phyloP scores from a whole-genome alignment of 1,284 basidiomycete genomes.

The Hemileia vastatrix region DNA sequence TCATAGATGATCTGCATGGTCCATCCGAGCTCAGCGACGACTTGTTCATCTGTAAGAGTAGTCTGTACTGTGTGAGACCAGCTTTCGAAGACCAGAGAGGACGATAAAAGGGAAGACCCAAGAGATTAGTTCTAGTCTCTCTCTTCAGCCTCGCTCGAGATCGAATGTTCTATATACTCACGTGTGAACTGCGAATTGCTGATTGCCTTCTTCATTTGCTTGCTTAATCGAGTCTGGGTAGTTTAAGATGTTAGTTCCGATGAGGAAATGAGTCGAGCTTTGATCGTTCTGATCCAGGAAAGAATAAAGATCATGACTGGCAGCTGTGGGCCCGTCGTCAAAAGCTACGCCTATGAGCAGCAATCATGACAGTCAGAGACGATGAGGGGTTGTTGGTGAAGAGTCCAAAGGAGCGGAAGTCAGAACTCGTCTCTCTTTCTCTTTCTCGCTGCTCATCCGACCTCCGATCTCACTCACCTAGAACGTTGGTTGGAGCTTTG shows the following conservation, averaged over 20 bases:
- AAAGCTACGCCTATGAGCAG: too few species aligned
- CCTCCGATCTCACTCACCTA: too few species aligned
- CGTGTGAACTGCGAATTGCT: conserved; percentile 63
- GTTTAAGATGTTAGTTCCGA: conserved; percentile 59
- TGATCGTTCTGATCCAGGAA: conserved; percentile 56
- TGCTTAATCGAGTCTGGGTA: conserved; percentile 53
- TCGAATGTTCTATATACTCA: background rate
- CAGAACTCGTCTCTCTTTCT: too few species aligned
- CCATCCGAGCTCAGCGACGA: conserved; percentile 71
- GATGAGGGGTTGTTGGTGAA: too few species aligned
- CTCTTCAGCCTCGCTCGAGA: too few species aligned
- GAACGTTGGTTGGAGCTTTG: too few species aligned
- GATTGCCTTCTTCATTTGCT: conserved; percentile 50
- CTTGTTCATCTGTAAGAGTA: conserved; percentile 57
- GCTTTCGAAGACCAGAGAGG: background rate
- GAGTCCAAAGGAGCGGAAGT: too few species aligned
- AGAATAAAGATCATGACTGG: conserved; percentile 48
- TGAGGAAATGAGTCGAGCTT: conserved; percentile 67
- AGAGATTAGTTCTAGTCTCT: too few species aligned
- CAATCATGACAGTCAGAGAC: too few species aligned
- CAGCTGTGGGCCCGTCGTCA: conserved; percentile 27
- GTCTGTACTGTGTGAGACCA: conserved; percentile 53
- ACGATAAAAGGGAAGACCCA: background rate
- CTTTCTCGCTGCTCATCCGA: too few species aligned
- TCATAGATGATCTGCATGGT: conserved; percentile 70